A percentile compares a stretch with the other conserved stretches of the same genome.
Conservation (phyloP, 2,329 filamentous ascomycete species). For the Trichoderma citrinoviride region DNA sequence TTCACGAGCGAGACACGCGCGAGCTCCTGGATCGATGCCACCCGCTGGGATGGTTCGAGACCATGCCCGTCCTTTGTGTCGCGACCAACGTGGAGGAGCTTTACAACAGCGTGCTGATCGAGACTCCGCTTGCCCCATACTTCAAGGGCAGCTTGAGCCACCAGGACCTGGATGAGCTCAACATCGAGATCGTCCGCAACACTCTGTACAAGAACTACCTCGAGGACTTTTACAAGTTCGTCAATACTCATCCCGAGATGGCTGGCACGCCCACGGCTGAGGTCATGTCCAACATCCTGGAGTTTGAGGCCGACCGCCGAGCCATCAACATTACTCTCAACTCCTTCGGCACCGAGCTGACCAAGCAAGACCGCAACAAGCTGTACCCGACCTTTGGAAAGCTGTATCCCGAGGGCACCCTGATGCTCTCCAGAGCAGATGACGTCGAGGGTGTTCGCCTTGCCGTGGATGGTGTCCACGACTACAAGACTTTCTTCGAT, state of each 20-base stretch:
- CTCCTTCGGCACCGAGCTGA: constrained; percentile 94
- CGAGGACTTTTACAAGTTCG: constrained; percentile 94
- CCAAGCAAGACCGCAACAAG: constrained; percentile 91
- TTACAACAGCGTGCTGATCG: constrained; percentile 96
- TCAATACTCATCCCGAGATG: constrained; percentile 86
- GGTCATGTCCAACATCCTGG: constrained; percentile 92
- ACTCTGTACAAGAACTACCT: constrained; percentile 99
- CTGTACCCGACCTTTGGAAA: constrained; percentile 90
- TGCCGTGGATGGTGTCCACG: constrained; percentile 86
- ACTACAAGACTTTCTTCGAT: constrained; percentile 97
- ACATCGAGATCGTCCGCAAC: constrained; percentile 98
- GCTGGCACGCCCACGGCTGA: constrained; percentile 84
- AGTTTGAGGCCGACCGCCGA: constrained; percentile 94
- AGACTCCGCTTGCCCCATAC: constrained; percentile 92
- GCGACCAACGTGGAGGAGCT: constrained; percentile 98
- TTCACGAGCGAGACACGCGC: constrained; percentile 94
- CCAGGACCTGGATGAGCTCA: constrained; percentile 95
- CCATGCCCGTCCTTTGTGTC: constrained; percentile 95
- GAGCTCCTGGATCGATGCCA: constrained; percentile 95
- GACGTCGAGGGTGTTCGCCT: constrained; percentile 91
- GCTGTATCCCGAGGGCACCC: constrained; percentile 87
- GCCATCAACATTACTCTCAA: constrained; percentile 99
- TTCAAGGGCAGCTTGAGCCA: constrained; percentile 97
- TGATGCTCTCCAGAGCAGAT: constrained; percentile 93
- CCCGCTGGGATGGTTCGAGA: constrained; percentile 97